Conservation (phyloP, 495 filamentous ascomycete genomes). For the Sphaerosporella brunnea region DNA sequence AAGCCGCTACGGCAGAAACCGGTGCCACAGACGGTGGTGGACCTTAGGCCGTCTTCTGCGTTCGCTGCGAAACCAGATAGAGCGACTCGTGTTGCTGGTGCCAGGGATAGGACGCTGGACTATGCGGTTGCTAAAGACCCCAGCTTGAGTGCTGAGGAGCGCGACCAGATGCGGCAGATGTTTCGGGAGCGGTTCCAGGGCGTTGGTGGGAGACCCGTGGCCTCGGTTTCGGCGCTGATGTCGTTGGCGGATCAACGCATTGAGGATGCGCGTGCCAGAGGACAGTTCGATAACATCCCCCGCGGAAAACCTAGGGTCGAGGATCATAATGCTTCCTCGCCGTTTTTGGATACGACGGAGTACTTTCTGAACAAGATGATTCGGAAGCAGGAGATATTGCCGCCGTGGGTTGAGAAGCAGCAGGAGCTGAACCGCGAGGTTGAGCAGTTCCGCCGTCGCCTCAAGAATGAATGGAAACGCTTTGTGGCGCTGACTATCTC, state of each 20-base stretch:
- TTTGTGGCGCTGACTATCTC: slow-evolving; percentile 69
- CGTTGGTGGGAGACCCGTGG: slow-evolving; percentile 53
- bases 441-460: slow-evolving; percentile 48
- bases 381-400: slow-evolving; percentile 71
- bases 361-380: slow-evolving; percentile 99
- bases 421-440: slow-evolving; percentile 63
- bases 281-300: slow-evolving; percentile 76
- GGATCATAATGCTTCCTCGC: slow-evolving; percentile 66
- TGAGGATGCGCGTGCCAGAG: slow-evolving; percentile 79
- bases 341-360: slow-evolving; percentile 90
- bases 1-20: slow-evolving; percentile 39
- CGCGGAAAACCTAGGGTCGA: slow-evolving; percentile 61
- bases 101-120: slow-evolving; percentile 55
- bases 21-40: slow-evolving; percentile 39
- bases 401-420: slow-evolving; percentile 92
- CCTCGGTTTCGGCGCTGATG: slow-evolving; percentile 59
- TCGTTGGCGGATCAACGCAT: slow-evolving; percentile 85
- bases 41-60: slow-evolving; percentile 38
- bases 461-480: slow-evolving; percentile 72
- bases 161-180: slow-evolving; percentile 46
- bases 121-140: slow-evolving; percentile 48
- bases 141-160: slow-evolving; percentile 48
- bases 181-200: slow-evolving; percentile 67
- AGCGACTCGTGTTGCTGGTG: slow-evolving; percentile 49
- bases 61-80: slow-evolving; percentile 27